A percentile compares a stretch with the other conserved stretches of the same genome.
phyloP scores from a whole-genome alignment of 2,329 filamentous ascomycete genomes.

The Epichloe sylvatica region DNA sequence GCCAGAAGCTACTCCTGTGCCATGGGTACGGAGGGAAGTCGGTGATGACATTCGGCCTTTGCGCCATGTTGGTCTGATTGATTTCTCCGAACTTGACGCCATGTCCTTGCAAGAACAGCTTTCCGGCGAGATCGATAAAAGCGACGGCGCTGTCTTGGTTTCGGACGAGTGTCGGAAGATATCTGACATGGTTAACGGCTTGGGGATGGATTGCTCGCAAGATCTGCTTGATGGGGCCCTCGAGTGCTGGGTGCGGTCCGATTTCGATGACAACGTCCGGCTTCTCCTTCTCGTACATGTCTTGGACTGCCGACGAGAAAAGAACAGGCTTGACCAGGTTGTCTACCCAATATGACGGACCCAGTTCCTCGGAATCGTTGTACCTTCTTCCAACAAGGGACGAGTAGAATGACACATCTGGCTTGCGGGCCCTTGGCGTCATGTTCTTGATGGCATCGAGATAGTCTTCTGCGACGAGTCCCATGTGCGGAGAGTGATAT shows the following conservation, averaged over 20 bases:
- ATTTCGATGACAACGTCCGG: slow-evolving; percentile 26
- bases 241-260: slow-evolving; percentile 34
- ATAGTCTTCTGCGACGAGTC: slow-evolving; percentile 34
- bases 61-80: slow-evolving; percentile 22
- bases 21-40: slow-evolving; percentile 35
- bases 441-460: slow-evolving; percentile 18
- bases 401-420: slow-evolving; percentile 28
- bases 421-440: slow-evolving; percentile 11
- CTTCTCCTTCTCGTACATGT: slow-evolving; percentile 17
- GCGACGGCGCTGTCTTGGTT: slow-evolving; percentile 35
- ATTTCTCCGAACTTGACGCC: slow-evolving; percentile 29
- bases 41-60: slow-evolving; percentile 18
- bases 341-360: slow-evolving; percentile 31
- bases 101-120: slow-evolving; percentile 31
- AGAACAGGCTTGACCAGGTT: slow-evolving; percentile 28
- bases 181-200: slow-evolving; percentile 26
- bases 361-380: slow-evolving; percentile 20
- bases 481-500: slow-evolving; percentile 43
- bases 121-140: slow-evolving; percentile 28
- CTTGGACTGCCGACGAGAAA: slow-evolving; percentile 23
- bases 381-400: slow-evolving; percentile 27
- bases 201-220: slow-evolving; percentile 29
- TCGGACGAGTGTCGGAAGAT: slow-evolving; percentile 34
- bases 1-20: slow-evolving; percentile 34
- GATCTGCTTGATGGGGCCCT: slow-evolving; percentile 37